These are phyloP conservation scores for Novymonas esmeraldas DNA, from an alignment of 208 protist species.

Conservation along the genomic window DNA sequence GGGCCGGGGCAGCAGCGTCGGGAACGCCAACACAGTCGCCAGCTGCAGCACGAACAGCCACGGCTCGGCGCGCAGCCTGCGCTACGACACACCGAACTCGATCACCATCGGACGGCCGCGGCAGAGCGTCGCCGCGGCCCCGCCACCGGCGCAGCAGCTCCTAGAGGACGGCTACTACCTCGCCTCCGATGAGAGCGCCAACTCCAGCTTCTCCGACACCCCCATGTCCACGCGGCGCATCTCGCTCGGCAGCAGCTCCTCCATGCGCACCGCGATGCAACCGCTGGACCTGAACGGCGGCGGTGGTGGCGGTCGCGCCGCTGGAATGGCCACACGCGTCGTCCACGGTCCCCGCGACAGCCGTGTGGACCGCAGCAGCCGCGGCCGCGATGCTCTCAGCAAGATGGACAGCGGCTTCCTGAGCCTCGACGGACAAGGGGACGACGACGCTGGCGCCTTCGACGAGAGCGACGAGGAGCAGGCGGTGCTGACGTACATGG, in stretches of 20 bases:
- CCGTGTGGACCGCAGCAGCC: neutral
- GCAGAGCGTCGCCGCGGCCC: neutral
- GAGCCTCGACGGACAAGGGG: conserved; percentile 1
- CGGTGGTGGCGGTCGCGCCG: neutral
- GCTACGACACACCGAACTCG: neutral
- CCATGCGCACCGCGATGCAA: conserved; percentile 3
- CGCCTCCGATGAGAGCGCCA: conserved; percentile 32
- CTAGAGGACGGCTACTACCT: conserved; percentile 34
- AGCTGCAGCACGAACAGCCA: conserved; percentile 1
- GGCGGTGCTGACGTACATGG: conserved; percentile 64
- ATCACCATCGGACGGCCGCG: neutral
- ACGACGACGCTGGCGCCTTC: conserved; percentile 20
- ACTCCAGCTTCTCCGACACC: conserved; percentile 65
- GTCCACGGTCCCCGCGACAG: neutral
- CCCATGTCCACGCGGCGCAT: conserved; percentile 22
- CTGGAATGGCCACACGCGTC: neutral
- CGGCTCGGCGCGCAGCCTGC: conserved; percentile 7
- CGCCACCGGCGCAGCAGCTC: conserved; percentile 21
- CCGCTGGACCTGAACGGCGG: conserved; percentile 18
- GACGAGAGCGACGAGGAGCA: conserved; percentile 70
- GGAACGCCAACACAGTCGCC: neutral
- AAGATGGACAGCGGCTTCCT: conserved; percentile 2
- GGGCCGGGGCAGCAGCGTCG: neutral
- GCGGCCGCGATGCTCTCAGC: neutral
- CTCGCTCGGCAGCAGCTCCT: conserved; percentile 13